Percentiles rank a stretch among this genome's conserved stretches.
Conservation (phyloP, 306 rosid species). For the Bauhinia variegata region DNA sequence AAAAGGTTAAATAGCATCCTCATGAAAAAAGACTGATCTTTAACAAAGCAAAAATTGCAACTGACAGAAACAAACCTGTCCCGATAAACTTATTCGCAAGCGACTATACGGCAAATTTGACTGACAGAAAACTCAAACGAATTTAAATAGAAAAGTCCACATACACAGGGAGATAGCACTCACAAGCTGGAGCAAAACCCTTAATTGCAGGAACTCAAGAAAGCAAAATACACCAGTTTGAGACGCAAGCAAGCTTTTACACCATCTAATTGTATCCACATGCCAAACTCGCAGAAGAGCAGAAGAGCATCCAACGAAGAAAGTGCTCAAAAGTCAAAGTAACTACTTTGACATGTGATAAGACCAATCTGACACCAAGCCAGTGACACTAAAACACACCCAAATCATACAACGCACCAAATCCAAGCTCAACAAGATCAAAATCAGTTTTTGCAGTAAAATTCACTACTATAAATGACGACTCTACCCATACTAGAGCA, state of each 20-base stretch:
- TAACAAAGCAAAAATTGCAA: conserved; percentile 28
- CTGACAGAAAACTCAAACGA: background rate
- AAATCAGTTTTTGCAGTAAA: conserved; percentile 24
- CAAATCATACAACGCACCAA: conserved; percentile 12
- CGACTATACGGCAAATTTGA: background rate
- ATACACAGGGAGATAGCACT: conserved; percentile 5
- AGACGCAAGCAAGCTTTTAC: conserved; percentile 23
- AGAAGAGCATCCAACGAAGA: conserved; percentile 30
- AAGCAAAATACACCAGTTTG: conserved; percentile 10
- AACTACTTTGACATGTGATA: conserved; percentile 38
- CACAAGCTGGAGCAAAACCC: conserved; percentile 34
- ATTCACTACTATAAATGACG: conserved; percentile 4
- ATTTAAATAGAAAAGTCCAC: conserved; percentile 21
- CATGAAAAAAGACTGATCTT: conserved; percentile 5
- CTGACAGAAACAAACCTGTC: conserved; percentile 22
- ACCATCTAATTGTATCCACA: conserved; percentile 30
- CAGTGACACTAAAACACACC: conserved; percentile 11
- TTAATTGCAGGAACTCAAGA: conserved; percentile 11
- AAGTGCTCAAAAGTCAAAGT: conserved; percentile 46
- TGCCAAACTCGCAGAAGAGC: conserved; percentile 32
- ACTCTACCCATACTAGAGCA: conserved; percentile 17
- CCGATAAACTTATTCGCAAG: background rate
- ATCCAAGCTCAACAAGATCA: conserved; percentile 37
- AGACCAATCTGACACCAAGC: conserved; percentile 44
- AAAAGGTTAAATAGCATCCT: conserved; percentile 25